phyloP scores from a whole-genome alignment of 352 stramenopile genomes.

The Pythium aquatile region DNA sequence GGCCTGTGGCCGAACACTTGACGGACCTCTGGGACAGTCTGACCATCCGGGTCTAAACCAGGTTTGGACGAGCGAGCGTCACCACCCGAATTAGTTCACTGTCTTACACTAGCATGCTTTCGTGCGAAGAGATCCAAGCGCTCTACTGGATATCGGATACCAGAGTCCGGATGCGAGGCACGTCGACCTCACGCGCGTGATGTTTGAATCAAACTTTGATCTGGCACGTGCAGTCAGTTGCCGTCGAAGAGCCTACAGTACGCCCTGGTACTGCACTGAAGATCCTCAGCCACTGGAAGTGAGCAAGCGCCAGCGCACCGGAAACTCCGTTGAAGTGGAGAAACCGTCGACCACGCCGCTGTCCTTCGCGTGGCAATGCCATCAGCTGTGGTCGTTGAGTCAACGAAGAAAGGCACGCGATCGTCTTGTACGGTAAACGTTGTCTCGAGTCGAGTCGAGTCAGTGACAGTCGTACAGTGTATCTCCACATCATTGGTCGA shows the following conservation, averaged over 20 bases:
- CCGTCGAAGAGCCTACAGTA: background rate
- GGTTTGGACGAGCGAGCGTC: slow-evolving; percentile 23
- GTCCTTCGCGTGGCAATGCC: background rate
- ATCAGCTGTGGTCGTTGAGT: background rate
- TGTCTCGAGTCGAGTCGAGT: no score
- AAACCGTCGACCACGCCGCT: background rate
- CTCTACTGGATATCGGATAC: no score
- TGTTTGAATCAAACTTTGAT: no score
- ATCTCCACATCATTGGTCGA: background rate
- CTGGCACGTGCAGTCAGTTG: no score
- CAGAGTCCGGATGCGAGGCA: no score
- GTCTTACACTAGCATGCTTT: no score
- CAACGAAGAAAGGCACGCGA: background rate
- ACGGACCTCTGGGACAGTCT: background rate
- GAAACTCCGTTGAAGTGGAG: slow-evolving; percentile 4
- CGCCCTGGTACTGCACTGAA: background rate
- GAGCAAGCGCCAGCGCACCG: slow-evolving; percentile 13
- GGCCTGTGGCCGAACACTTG: no score
- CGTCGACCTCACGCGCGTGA: no score
- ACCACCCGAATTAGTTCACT: slow-evolving; percentile 15
- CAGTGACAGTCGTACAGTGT: no score
- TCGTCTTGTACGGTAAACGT: background rate
- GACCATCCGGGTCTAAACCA: slow-evolving; percentile 7
- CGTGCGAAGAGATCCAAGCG: no score
- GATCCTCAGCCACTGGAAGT: background rate